These are phyloP conservation scores for Cochlearia excelsa DNA, from an alignment of 345 rosid species.

Conservation along the genomic window DNA sequence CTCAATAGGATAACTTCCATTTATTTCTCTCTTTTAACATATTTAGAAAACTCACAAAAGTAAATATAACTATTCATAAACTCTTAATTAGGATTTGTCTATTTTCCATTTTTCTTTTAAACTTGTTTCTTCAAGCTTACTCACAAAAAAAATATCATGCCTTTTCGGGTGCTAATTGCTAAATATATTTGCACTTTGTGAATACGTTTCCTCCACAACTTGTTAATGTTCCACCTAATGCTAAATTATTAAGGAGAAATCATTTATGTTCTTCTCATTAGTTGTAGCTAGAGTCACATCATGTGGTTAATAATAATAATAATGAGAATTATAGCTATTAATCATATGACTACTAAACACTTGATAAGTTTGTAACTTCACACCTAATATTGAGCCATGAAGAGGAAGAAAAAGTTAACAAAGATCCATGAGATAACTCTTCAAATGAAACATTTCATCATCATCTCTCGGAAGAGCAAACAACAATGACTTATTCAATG, in stretches of 20 bases:
- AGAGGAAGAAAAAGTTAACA: constrained; percentile 35
- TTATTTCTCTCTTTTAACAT: too few species aligned
- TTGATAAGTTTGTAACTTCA: constrained; percentile 40
- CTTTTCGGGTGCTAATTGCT: constrained; percentile 19
- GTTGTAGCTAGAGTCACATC: constrained; percentile 6
- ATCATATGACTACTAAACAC: constrained; percentile 38
- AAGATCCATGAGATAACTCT: constrained; percentile 32
- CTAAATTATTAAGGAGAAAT: constrained; percentile 27
- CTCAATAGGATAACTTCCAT: too few species aligned
- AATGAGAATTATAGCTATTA: constrained; percentile 22
- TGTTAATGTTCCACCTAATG: constrained; percentile 39
- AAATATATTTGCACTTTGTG: constrained; percentile 33
- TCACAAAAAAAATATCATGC: not conserved
- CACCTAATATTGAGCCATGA: constrained; percentile 36
- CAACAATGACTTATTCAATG: constrained; percentile 30
- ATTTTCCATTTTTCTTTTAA: too few species aligned
- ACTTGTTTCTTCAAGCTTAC: too few species aligned
- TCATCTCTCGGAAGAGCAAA: constrained; percentile 30
- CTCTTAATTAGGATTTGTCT: too few species aligned
- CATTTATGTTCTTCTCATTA: not conserved
- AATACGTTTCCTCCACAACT: constrained; percentile 37
- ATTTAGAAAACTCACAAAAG: too few species aligned
- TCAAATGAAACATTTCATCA: constrained; percentile 34
- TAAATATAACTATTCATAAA: too few species aligned
- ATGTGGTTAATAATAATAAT: constrained; percentile 22